Conservation (phyloP, 805 yeast species). For the Metschnikowia proteae region DNA sequence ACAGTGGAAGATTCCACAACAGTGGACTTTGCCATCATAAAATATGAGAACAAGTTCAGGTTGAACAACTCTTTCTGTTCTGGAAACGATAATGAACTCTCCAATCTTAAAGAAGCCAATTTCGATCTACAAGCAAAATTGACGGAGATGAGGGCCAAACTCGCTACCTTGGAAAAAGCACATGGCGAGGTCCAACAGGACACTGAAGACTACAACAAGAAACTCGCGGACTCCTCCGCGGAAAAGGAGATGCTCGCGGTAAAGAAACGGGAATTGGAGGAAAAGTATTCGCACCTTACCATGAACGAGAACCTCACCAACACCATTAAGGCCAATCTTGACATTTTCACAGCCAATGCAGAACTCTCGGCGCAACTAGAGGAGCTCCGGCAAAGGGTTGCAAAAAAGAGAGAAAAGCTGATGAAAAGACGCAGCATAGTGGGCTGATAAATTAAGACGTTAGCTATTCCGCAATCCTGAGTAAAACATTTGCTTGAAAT, state of each 20-base stretch:
- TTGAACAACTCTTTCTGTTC: slow-evolving; percentile 36
- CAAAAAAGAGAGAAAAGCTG: slow-evolving; percentile 26
- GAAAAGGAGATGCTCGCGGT: slow-evolving; percentile 19
- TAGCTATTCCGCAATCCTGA: neutral
- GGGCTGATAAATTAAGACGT: neutral
- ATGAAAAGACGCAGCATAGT: slow-evolving; percentile 1
- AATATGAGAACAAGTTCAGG: slow-evolving; percentile 18
- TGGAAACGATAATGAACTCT: slow-evolving; percentile 35
- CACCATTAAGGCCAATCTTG: slow-evolving; percentile 39
- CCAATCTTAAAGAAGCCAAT: slow-evolving; percentile 36
- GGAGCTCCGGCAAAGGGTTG: slow-evolving; percentile 23
- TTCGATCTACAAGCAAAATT: slow-evolving; percentile 30
- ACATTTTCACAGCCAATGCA: slow-evolving; percentile 30
- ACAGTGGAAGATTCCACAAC: slow-evolving; percentile 4
- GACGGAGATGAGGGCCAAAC: slow-evolving; percentile 25
- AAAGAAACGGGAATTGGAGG: slow-evolving; percentile 18
- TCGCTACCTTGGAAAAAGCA: slow-evolving; percentile 29
- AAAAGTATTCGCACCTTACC: slow-evolving; percentile 28
- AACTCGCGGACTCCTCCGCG: slow-evolving; percentile 19
- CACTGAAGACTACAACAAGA: slow-evolving; percentile 25
- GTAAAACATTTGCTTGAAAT: too few relatives aligned
- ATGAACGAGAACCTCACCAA: slow-evolving; percentile 38
- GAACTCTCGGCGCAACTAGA: slow-evolving; percentile 35
- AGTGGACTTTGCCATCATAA: slow-evolving; percentile 13
- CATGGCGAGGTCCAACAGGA: slow-evolving; percentile 26